These are phyloP conservation scores for Candida easanensis DNA, from an alignment of 805 yeast genomes.

Conservation along the genomic window DNA sequence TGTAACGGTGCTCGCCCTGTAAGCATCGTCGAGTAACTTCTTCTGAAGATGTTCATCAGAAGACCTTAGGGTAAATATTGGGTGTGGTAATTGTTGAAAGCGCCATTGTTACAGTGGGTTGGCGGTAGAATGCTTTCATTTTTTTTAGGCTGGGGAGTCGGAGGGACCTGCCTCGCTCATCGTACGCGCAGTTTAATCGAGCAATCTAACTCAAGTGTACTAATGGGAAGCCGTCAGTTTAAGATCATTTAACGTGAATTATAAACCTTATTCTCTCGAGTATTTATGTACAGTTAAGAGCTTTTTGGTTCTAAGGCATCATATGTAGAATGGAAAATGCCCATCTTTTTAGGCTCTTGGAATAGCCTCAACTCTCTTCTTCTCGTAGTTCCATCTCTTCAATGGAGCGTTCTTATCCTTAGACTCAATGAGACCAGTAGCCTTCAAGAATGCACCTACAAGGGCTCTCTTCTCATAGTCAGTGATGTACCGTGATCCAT, in stretches of 20 bases:
- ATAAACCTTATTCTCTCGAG: too few species aligned
- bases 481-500: conserved; percentile 29
- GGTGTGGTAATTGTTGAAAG: too few species aligned
- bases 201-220: too few species aligned
- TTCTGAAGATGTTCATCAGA: conserved; percentile 10
- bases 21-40: conserved; percentile 8
- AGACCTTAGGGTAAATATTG: neutral
- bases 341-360: conserved; percentile 27
- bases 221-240: too few species aligned
- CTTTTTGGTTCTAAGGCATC: too few species aligned
- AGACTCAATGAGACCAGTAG: conserved; percentile 40
- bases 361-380: conserved; percentile 49
- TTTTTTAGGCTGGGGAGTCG: too few species aligned
- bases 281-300: too few species aligned
- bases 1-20: conserved; percentile 27
- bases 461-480: conserved; percentile 35
- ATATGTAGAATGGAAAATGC: neutral
- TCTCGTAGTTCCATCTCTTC: conserved; percentile 60
- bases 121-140: neutral
- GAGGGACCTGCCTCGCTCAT: too few species aligned
- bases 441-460: conserved; percentile 44
- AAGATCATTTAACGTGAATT: too few species aligned
- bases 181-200: too few species aligned
- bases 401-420: conserved; percentile 49
- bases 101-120: neutral